phyloP scores from a whole-genome alignment of 352 stramenopile genomes.

The Pythium sukuiense region DNA sequence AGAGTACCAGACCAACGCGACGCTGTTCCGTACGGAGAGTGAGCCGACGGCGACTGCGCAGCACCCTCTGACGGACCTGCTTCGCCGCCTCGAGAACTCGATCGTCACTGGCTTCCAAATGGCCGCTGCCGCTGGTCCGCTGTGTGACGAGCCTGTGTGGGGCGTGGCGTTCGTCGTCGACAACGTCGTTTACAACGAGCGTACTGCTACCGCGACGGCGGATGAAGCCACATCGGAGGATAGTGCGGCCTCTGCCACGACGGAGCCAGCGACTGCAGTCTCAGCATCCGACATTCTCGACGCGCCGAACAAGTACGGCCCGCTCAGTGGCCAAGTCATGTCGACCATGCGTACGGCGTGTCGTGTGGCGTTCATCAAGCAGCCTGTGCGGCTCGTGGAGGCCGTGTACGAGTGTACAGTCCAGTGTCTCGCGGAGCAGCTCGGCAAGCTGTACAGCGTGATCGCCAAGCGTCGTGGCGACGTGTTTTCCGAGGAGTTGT shows the following conservation, averaged over 20 bases:
- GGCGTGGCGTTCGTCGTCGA: constrained; percentile 89
- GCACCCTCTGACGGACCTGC: constrained; percentile 14
- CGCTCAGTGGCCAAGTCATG: constrained; percentile 80
- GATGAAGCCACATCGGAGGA: neutral
- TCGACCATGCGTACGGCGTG: constrained; percentile 76
- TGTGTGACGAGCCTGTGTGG: constrained; percentile 91
- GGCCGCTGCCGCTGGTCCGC: constrained; percentile 71
- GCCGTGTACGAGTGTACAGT: constrained; percentile 90
- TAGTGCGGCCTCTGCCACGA: neutral
- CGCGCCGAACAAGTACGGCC: constrained; percentile 45
- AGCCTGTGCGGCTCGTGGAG: constrained; percentile 90
- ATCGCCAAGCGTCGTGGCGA: constrained; percentile 92
- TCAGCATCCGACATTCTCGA: neutral
- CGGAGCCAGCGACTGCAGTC: neutral
- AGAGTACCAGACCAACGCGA: constrained; percentile 29
- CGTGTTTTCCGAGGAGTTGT: constrained; percentile 86
- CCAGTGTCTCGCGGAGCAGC: constrained; percentile 86
- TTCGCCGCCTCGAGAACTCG: constrained; percentile 76
- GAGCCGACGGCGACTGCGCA: neutral
- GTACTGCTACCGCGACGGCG: constrained; percentile 20
- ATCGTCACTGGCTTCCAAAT: constrained; percentile 86
- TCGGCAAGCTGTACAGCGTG: constrained; percentile 94
- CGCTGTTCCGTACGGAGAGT: neutral
- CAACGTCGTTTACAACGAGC: constrained; percentile 55
- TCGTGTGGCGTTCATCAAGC: constrained; percentile 76